Evolutionary conservation across 192 early-diverging fungal genomes (phyloP), one percentile per base, ranked within the genome.

Genomic region (Coemansia sp.): DNA sequence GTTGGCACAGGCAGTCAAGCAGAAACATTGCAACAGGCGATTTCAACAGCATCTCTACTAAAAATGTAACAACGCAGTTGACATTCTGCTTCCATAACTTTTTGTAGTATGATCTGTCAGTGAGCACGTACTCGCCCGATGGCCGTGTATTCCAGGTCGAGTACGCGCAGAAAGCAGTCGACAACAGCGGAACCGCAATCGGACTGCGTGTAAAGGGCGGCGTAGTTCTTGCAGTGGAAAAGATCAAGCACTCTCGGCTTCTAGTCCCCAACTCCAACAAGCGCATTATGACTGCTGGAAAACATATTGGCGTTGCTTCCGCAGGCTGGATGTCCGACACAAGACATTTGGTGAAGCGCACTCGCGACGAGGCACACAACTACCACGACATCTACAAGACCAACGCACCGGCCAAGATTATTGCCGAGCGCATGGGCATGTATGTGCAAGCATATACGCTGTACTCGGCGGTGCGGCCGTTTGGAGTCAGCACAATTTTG

Each of bases 81-180:
- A 1, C 2, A 16, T 22, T 35, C 29, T 20, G 41, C 41, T n/a
- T 49, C 48, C 6, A 4, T 18, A 29, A 19, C 2, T 49, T 14
- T 57, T 14, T 65, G 61, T 83, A 92, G 90, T 99, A 99, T 72
- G 97, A 99, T 82, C 85, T 98, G 54, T 96, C 94, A 27, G 90
- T 95, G 38, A 95, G 94, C 69, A 99, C 97, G 29, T 99, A 99
- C 76, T 97, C 97, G 35, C 96, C 96, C 32, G 97, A 99, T 81
- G 97, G 97, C 58, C 89, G 96, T 57, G 90, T 99, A 63, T 99
- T 97, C 84, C 97, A 99, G 83, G 92, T 98, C 39, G 97, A 99
- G 84, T 99, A 99, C 72, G 97, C 97, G 35, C 76, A 85, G 62
- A 98, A 98, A 77, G 96, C 97, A 39, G 96, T 98, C 11, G 96